Evolutionary conservation across 768 basidiomycete species (phyloP).

Genomic region (Xerocomus brunneocitrinus): DNA sequence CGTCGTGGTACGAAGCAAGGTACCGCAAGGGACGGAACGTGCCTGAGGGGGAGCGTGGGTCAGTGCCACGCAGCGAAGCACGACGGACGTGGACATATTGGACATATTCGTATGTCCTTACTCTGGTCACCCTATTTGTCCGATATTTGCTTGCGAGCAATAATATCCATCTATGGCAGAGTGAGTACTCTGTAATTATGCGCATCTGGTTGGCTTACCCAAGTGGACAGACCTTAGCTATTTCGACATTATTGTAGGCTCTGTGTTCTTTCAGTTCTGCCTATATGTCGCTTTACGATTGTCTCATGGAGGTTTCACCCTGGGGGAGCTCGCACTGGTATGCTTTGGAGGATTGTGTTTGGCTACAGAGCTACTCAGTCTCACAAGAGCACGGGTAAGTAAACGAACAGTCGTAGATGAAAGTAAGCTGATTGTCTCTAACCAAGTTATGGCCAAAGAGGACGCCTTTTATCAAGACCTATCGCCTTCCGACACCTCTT

Average conservation of each 20-base stretch:
- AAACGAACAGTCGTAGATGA: neutral
- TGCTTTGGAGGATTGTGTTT: slow-evolving; percentile 85
- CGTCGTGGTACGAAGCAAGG: slow-evolving; percentile 66
- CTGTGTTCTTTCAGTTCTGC: slow-evolving; percentile 86
- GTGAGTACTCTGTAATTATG: slow-evolving; percentile 38
- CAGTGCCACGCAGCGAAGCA: slow-evolving; percentile 72
- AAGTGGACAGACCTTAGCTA: slow-evolving; percentile 60
- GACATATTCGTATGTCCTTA: slow-evolving; percentile 55
- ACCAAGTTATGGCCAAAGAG: slow-evolving; percentile 72
- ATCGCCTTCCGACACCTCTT: slow-evolving; percentile 87
- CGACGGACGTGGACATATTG: slow-evolving; percentile 59
- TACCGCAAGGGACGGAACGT: slow-evolving; percentile 38
- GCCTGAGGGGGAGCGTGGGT: slow-evolving; percentile 65
- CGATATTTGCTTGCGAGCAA: slow-evolving; percentile 42
- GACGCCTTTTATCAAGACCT: slow-evolving; percentile 85
- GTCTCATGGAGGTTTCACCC: slow-evolving; percentile 90
- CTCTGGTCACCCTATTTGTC: slow-evolving; percentile 44
- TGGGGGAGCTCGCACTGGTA: slow-evolving; percentile 89
- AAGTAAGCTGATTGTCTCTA: slow-evolving; percentile 1
- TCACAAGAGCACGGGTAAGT: slow-evolving; percentile 79
- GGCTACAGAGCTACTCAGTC: slow-evolving; percentile 78
- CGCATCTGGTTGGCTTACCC: neutral
- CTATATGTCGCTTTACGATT: slow-evolving; percentile 86
- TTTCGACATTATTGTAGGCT: slow-evolving; percentile 67
- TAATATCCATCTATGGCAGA: slow-evolving; percentile 61